phyloP scores from a whole-genome alignment of 2,329 filamentous ascomycete species.

The Pyrenophora seminiperda region DNA sequence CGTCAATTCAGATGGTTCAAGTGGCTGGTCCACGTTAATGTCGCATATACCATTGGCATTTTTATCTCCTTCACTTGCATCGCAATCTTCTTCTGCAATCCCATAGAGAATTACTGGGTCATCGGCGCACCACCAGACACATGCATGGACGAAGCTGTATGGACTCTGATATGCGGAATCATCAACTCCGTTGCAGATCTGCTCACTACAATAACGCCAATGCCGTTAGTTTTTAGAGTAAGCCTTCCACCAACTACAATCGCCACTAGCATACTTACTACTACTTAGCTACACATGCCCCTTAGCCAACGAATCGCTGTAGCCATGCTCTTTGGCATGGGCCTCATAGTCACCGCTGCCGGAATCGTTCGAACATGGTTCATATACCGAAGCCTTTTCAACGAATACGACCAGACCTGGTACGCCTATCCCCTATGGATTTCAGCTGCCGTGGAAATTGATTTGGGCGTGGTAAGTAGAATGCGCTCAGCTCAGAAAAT shows the following conservation, averaged over 20 bases:
- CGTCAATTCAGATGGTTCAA: constrained; percentile 38
- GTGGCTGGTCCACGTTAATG: constrained; percentile 48
- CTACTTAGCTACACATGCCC: constrained; percentile 48
- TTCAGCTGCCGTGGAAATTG: constrained; percentile 54
- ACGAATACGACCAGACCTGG: constrained; percentile 53
- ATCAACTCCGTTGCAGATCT: constrained; percentile 53
- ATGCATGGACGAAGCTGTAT: constrained; percentile 51
- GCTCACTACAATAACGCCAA: constrained; percentile 50
- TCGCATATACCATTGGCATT: constrained; percentile 46
- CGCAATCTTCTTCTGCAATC: constrained; percentile 50
- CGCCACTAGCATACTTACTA: neutral
- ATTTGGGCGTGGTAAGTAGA: constrained; percentile 52
- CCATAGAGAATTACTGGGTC: constrained; percentile 51
- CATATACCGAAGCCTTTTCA: constrained; percentile 51
- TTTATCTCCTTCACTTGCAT: constrained; percentile 46
- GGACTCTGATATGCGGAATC: constrained; percentile 49
- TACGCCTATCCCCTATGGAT: constrained; percentile 55
- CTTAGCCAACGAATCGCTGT: constrained; percentile 48
- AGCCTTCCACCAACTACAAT: neutral
- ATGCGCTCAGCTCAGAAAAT: neutral
- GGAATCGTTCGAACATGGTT: constrained; percentile 53
- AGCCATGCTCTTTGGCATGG: constrained; percentile 48
- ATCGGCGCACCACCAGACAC: constrained; percentile 37
- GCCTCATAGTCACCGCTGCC: constrained; percentile 51
- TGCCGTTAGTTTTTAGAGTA: constrained; percentile 50